A percentile compares a stretch with the other conserved stretches of the same genome.
Evolutionary conservation across 371 early-diverging fungal genomes (phyloP).

Genomic region (Mortierella sp.): DNA sequence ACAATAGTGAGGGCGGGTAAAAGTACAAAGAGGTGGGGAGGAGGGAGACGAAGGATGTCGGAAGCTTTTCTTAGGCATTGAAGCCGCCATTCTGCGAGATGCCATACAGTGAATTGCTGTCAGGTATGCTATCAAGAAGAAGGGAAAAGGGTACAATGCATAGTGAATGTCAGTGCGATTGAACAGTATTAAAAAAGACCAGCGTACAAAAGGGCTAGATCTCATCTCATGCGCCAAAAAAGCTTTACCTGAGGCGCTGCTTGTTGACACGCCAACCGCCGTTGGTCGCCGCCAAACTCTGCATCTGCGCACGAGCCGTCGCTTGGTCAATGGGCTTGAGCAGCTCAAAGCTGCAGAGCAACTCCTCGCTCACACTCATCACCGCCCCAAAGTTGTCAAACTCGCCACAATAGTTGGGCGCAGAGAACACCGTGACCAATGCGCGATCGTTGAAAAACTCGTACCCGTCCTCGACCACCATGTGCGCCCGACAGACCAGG

Average conservation of each 20-base stretch:
- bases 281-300: conserved; percentile 50
- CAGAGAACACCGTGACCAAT: conserved; percentile 98
- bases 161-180: background rate
- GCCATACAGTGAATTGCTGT: conserved; percentile 2
- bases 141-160: background rate
- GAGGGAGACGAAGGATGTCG: background rate
- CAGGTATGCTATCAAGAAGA: conserved; percentile 14
- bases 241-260: conserved; percentile 45
- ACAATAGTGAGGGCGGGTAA: background rate
- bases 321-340: conserved; percentile 58
- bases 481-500: conserved; percentile 97
- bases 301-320: conserved; percentile 50
- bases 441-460: conserved; percentile 97
- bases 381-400: conserved; percentile 98
- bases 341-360: conserved; percentile 80
- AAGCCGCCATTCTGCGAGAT: background rate
- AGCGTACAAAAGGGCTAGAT: background rate
- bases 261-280: conserved; percentile 58
- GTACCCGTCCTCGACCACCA: conserved; percentile 99
- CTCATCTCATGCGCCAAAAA: background rate
- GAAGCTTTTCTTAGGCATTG: background rate
- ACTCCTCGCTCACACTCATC: conserved; percentile 95
- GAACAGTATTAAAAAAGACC: background rate
- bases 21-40: background rate
- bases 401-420: conserved; percentile 99